Base-by-base conservation (phyloP, 78 protist genomes). In the Salpingoeca rosetta region DNA sequence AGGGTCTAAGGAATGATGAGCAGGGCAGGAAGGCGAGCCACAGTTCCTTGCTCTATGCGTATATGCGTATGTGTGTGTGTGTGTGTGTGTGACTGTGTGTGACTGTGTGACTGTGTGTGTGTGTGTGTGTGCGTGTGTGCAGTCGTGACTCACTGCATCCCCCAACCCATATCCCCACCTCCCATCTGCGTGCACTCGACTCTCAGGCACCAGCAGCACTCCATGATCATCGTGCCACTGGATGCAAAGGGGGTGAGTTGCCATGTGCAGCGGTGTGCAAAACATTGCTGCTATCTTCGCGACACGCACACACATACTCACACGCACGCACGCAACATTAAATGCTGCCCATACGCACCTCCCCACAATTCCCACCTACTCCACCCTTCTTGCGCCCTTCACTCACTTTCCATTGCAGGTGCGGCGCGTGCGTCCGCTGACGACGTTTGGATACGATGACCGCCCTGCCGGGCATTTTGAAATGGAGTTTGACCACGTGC, bases 401-500 rank as follows among this genome's bases (percentile, higher is more conserved):
- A 45, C 57, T 11, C n/a, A n/a, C n/a, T n/a, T n/a, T n/a, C n/a
- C n/a, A 10, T 17, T 31, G 86, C 93, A 2, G 81, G 90, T 11
- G n/a, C 0, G n/a, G 22, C 56, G 82, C n/a, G 72, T 83, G 76
- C 91, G 97, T 12, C 88, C 90, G 0, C 44, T 93, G 77, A 12
- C 43, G 0, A 91, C 86, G 57, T 91, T 94, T 27, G 97, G 97
- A 1, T 90, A 76, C 43, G 91, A 90, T 75, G 92, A 93, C 77
- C 93, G 94, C 11, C 96, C 96, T 3, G 93, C 91, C 82, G 95
- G 93, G 41, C 95, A 94, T 51, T 2, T 36, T 2, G 95, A 92
- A 81, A 7, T 92, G 26, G 25, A 0, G 51, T 90, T 83, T 78
- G 81, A 45, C 44, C 37, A 91, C 45, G 95, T 92, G 44, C 79